Base-by-base conservation (phyloP, 495 filamentous ascomycete species). In the Evernia prunastri region DNA sequence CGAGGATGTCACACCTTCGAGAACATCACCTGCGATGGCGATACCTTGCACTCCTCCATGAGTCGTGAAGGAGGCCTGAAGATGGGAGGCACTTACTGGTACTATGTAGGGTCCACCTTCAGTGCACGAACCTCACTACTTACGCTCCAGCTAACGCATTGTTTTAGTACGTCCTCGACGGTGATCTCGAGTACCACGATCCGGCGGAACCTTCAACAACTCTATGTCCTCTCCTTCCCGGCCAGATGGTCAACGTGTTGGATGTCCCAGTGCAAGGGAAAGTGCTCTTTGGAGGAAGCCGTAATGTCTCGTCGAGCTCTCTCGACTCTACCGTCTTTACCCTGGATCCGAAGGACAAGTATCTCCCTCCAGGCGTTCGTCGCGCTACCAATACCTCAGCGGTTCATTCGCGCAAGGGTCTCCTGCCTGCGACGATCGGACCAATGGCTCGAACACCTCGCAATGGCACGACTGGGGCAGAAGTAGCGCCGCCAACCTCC, bases 41-140 rank as follows among this genome's bases (percentile, higher is more conserved):
- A 88, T 60, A 70, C 78, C 18, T 56, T 67, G n/a, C 74, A 79
- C 51, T 75, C 77, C 53, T 75, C 74, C 17, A 74, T 80, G 49
- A 85, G 84, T 69, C 84, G 91, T 61, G 81, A 82, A 39, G 92
- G 91, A 36, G 92, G 87, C 29, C 80, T 96, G 62, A 94, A 89
- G 74, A 94, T 94, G 89, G 92, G 91, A 35, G 85, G 86, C n/a
- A 91, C 85, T 12, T 96, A 96, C 75, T 96, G 92, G 83, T 96
- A 95, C 78, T 96, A 92, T 76, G 91, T 94, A 75, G 76, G 90
- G 72, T n/a, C 51, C 18, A 18, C 58, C 17, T 1, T 31, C 18
- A 20, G 7, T 17, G 36, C 57, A 23, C 20, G 7, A 36, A 36
- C 58, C 11, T 39, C 31, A n/a, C 39, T 56, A n/a, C 60, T n/a